These are phyloP conservation scores for Waltergamsia citrina DNA, from an alignment of 2,329 filamentous ascomycete genomes.

Conservation along the genomic window DNA sequence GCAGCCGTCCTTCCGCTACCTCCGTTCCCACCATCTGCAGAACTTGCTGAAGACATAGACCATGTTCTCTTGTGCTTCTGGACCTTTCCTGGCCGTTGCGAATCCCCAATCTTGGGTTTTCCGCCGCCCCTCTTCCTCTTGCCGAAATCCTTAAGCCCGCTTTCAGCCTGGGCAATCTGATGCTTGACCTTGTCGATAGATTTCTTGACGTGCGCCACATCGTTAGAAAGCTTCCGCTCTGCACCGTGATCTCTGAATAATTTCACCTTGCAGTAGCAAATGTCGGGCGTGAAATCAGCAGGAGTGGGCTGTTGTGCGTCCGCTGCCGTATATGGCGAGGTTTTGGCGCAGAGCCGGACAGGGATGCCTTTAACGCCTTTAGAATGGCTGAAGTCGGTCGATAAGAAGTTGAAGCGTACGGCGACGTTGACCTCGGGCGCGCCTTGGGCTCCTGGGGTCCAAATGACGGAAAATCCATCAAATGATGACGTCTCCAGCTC, in stretches of 20 bases:
- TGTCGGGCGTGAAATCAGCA: slow-evolving; percentile 41
- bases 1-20: slow-evolving; percentile 37
- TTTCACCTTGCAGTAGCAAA: slow-evolving; percentile 95
- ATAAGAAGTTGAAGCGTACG: slow-evolving; percentile 96
- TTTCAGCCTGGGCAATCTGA: slow-evolving; percentile 73
- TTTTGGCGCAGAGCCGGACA: slow-evolving; percentile 87
- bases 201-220: slow-evolving; percentile 91
- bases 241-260: slow-evolving; percentile 94
- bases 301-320: slow-evolving; percentile 31
- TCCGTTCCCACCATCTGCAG: slow-evolving; percentile 32
- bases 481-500: slow-evolving; percentile 74
- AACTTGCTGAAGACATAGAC: slow-evolving; percentile 80
- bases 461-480: slow-evolving; percentile 86
- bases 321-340: slow-evolving; percentile 29
- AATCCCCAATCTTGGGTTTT: slow-evolving; percentile 33
- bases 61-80: slow-evolving; percentile 89
- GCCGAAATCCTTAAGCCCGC: slow-evolving; percentile 55
- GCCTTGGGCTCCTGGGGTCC: slow-evolving; percentile 66
- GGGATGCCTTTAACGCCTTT: slow-evolving; percentile 98
- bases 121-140: slow-evolving; percentile 52
- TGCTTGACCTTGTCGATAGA: slow-evolving; percentile 94
- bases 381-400: slow-evolving; percentile 96
- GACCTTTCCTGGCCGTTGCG: slow-evolving; percentile 66
- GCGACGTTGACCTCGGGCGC: slow-evolving; percentile 73
- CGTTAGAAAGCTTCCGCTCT: slow-evolving; percentile 89